Evolutionary conservation across 2,329 filamentous ascomycete species (phyloP).

Genomic region (Arthrobotrys sinensis): DNA sequence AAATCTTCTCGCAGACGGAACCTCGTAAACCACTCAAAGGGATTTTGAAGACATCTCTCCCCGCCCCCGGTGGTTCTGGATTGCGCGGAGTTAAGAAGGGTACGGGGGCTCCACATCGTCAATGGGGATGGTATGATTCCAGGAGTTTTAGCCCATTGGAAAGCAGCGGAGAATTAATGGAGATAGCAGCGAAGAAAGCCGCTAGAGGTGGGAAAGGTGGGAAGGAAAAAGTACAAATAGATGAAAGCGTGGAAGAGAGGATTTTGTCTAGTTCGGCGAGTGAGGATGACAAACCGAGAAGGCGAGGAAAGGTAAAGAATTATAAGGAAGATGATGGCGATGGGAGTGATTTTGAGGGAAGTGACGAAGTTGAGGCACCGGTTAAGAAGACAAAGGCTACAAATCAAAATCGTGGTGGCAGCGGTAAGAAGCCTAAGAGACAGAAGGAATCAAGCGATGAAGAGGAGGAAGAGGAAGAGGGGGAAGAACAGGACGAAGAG

Average conservation of each 20-base stretch:
- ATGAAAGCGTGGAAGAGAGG: conserved; percentile 13
- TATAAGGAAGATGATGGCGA: conserved; percentile 34
- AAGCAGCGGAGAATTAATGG: conserved; percentile 7
- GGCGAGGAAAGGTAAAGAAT: background rate
- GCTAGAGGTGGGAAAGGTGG: background rate
- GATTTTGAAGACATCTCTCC: conserved; percentile 10
- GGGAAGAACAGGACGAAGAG: conserved; percentile 11
- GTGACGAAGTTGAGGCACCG: background rate
- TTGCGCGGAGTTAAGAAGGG: conserved; percentile 1
- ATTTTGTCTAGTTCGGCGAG: conserved; percentile 34
- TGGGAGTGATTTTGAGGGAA: conserved; percentile 12
- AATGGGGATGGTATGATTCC: conserved; percentile 48
- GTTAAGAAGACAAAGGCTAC: background rate
- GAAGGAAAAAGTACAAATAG: conserved; percentile 3
- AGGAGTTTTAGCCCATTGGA: conserved; percentile 47
- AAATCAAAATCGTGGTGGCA: background rate
- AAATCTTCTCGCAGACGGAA: conserved; percentile 23
- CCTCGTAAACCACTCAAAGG: conserved; percentile 3
- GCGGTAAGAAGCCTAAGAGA: background rate
- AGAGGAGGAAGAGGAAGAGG: background rate
- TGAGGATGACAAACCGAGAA: background rate
- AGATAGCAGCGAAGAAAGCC: conserved; percentile 28
- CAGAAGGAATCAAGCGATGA: background rate
- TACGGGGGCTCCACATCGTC: conserved; percentile 27
- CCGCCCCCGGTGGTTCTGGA: background rate